These are phyloP conservation scores for Excoecaria cochinchinensis DNA, from an alignment of 345 rosid genomes.

Conservation along the genomic window DNA sequence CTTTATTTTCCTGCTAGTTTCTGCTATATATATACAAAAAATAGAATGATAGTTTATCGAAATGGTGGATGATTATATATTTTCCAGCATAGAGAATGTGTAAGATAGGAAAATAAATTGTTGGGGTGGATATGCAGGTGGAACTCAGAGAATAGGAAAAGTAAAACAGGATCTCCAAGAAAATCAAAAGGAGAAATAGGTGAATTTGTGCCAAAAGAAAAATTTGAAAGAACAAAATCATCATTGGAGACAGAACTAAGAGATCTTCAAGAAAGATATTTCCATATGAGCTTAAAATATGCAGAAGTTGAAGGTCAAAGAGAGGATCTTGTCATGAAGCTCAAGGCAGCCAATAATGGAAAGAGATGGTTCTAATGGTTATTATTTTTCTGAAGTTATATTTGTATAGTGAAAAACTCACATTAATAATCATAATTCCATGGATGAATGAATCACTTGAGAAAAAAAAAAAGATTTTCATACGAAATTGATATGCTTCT, in stretches of 20 bases:
- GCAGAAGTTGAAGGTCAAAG: conserved; percentile 59
- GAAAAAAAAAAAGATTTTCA: too few species aligned
- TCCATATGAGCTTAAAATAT: conserved; percentile 59
- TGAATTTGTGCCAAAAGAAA: conserved; percentile 43
- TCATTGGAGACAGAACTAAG: conserved; percentile 49
- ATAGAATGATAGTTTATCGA: too few species aligned
- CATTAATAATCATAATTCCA: too few species aligned
- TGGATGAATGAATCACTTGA: too few species aligned
- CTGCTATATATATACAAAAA: too few species aligned
- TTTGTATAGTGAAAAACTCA: too few species aligned
- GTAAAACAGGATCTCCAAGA: conserved; percentile 27
- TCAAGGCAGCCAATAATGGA: conserved; percentile 36
- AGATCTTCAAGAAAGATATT: conserved; percentile 54
- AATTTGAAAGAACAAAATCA: conserved; percentile 45
- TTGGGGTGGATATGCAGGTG: background rate
- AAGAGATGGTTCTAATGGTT: conserved; percentile 39
- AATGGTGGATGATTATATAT: too few species aligned
- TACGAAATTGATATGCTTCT: too few species aligned
- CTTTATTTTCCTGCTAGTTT: too few species aligned
- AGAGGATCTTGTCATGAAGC: conserved; percentile 64
- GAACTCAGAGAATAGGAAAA: conserved; percentile 8
- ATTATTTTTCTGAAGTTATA: background rate
- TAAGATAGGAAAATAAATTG: background rate
- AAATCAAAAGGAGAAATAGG: conserved; percentile 34
- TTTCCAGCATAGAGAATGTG: too few species aligned